Percentiles rank a stretch among this genome's conserved stretches.
phyloP scores from a whole-genome alignment of 495 filamentous ascomycete genomes.

The Annulohypoxylon nitens region DNA sequence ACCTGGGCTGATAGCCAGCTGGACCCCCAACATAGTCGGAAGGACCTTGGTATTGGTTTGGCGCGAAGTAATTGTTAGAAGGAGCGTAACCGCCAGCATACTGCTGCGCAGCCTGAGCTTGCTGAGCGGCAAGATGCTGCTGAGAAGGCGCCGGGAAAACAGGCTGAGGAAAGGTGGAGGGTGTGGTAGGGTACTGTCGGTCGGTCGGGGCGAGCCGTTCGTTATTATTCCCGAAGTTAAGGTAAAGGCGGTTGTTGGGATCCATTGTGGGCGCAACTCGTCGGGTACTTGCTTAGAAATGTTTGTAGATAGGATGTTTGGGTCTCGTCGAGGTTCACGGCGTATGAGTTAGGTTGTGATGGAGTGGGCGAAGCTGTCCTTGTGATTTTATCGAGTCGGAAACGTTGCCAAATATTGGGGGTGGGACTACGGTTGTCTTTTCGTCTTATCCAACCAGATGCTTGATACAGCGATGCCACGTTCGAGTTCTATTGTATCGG shows the following conservation, averaged over 20 bases:
- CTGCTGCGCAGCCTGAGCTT: constrained; percentile 58
- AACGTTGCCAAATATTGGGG: neutral
- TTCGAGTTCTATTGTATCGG: neutral
- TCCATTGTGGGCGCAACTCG: constrained; percentile 55
- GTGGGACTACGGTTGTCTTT: neutral
- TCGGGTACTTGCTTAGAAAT: neutral
- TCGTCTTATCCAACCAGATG: neutral
- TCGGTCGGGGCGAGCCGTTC: constrained; percentile 74
- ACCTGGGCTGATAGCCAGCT: constrained; percentile 68
- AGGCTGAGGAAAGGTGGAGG: constrained; percentile 94
- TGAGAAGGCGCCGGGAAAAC: constrained; percentile 70
- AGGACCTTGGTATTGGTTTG: constrained; percentile 48
- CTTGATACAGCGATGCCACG: neutral
- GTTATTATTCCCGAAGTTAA: constrained; percentile 79
- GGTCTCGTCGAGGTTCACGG: neutral
- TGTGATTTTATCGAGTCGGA: neutral
- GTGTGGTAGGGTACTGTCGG: constrained; percentile 94
- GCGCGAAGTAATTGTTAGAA: constrained; percentile 76
- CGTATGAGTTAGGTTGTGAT: neutral
- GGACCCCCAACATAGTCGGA: constrained; percentile 42
- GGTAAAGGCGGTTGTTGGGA: constrained; percentile 73
- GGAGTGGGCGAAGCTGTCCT: neutral
- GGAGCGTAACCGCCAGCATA: constrained; percentile 62
- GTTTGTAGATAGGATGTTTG: neutral
- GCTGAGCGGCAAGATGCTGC: constrained; percentile 65